Conservation (phyloP, 768 basidiomycete species). For the Mycena amicta region DNA sequence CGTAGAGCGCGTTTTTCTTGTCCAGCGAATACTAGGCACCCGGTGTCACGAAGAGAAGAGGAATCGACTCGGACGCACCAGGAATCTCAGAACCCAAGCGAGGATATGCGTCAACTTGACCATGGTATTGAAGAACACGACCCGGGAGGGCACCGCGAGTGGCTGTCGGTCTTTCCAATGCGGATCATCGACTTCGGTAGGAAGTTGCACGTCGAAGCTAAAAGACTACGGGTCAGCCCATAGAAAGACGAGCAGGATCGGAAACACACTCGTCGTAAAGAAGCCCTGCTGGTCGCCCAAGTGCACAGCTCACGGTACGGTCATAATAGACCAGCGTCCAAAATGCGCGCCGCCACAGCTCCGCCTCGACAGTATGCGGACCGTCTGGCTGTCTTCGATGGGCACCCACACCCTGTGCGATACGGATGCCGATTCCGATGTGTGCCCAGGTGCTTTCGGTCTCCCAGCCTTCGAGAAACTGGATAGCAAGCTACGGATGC, state of each 20-base stretch:
- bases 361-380: neutral
- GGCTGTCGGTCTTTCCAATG: neutral
- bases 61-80: too few relatives aligned
- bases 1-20: neutral
- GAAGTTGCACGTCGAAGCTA: conserved; percentile 13
- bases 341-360: neutral
- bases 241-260: neutral
- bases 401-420: conserved; percentile 53
- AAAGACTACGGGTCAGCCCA: neutral
- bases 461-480: neutral
- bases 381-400: conserved; percentile 32
- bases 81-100: neutral
- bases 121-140: neutral
- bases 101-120: neutral
- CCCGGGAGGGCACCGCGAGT: neutral
- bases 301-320: conserved; percentile 2
- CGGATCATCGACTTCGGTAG: neutral
- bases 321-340: neutral
- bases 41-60: neutral
- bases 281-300: conserved; percentile 7
- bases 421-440: conserved; percentile 47
- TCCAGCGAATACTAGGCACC: neutral
- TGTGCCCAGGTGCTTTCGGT: neutral
- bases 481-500: neutral
- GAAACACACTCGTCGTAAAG: conserved; percentile 11